phyloP scores from a whole-genome alignment of 805 yeast genomes.

The Myxozyma monticola region DNA sequence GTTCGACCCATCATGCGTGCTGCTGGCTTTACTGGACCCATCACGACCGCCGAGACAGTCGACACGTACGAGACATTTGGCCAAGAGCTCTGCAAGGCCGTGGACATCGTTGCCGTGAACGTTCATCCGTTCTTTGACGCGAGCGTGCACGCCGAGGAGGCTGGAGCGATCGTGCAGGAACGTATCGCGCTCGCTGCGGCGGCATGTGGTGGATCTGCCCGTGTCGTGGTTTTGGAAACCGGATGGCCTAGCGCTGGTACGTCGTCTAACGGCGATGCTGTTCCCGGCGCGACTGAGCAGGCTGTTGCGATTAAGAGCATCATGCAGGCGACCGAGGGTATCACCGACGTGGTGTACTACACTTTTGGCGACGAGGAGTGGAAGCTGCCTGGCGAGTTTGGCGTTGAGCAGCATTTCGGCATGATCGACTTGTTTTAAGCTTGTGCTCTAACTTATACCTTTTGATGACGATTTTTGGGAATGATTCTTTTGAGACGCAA shows the following conservation, averaged over 20 bases:
- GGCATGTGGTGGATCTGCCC: slow-evolving; percentile 41
- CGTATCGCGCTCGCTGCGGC: slow-evolving; percentile 57
- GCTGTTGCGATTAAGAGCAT: slow-evolving; percentile 50
- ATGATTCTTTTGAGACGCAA: no score
- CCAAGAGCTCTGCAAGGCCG: slow-evolving; percentile 55
- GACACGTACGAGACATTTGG: slow-evolving; percentile 63
- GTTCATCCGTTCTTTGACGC: slow-evolving; percentile 80
- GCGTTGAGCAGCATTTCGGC: slow-evolving; percentile 87
- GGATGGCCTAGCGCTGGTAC: slow-evolving; percentile 53
- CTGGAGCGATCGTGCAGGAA: slow-evolving; percentile 68
- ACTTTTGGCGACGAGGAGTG: slow-evolving; percentile 79
- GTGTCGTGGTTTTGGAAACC: slow-evolving; percentile 47
- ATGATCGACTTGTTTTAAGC: slow-evolving; percentile 34
- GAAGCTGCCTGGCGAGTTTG: slow-evolving; percentile 81
- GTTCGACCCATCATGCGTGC: slow-evolving; percentile 58
- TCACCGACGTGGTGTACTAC: slow-evolving; percentile 64
- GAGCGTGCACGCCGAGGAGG: slow-evolving; percentile 56
- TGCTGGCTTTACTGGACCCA: slow-evolving; percentile 73
- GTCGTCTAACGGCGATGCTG: slow-evolving; percentile 42
- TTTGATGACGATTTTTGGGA: slow-evolving; percentile 1
- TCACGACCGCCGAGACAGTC: slow-evolving; percentile 90
- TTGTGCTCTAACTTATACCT: neutral
- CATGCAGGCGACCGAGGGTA: slow-evolving; percentile 46
- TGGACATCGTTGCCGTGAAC: slow-evolving; percentile 83
- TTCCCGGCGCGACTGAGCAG: slow-evolving; percentile 38